Base-by-base conservation (phyloP, 768 basidiomycete species). In the Gymnopilus junonius region DNA sequence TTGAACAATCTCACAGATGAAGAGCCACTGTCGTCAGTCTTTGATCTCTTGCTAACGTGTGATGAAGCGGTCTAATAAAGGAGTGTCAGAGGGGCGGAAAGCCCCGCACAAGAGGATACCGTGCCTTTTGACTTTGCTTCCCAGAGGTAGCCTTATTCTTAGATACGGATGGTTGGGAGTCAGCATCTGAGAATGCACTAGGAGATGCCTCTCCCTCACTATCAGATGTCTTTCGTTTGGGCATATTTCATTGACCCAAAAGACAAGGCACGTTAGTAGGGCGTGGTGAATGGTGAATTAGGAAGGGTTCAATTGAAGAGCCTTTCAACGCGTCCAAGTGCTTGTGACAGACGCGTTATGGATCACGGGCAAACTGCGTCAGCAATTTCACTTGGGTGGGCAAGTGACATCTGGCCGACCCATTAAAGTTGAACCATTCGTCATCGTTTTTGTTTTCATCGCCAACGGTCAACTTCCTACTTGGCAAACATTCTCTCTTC, bases 281-380 rank as follows among this genome's bases (percentile, higher is more conserved):
- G 40, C 40, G 25, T 35, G 25, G 34, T 4, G 7, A 23, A 55
- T 43, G 34, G 32, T 46, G 58, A 53, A 42, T 45, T 32, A 31
- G 29, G 42, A 37, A 31, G 32, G 61, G 42, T 42, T 37, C 45
- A 45, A 45, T 43, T 57, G 55, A n/a, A 59, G 31, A 4, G 39
- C n/a, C n/a, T n/a, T 40, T 40, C 14, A 51, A 60, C 61, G 61
- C 59, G 68, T 56, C 46, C 12, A 20, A 40, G 42, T 35, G 53
- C 37, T 20, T 54, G 62, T 65, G 59, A 58, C 55, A 34, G 42
- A 58, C 63, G 59, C 58, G 64, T 67, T 67, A 71, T 54, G 15
- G 40, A 63, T 64, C 65, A 67, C 66, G 53, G 57, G 35, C 66
- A 68, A 63, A 67, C 75, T 77, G 74, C 76, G 76, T 75, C 76